Evolutionary conservation across 768 basidiomycete species (phyloP).

Genomic region (Lepiota venenata): DNA sequence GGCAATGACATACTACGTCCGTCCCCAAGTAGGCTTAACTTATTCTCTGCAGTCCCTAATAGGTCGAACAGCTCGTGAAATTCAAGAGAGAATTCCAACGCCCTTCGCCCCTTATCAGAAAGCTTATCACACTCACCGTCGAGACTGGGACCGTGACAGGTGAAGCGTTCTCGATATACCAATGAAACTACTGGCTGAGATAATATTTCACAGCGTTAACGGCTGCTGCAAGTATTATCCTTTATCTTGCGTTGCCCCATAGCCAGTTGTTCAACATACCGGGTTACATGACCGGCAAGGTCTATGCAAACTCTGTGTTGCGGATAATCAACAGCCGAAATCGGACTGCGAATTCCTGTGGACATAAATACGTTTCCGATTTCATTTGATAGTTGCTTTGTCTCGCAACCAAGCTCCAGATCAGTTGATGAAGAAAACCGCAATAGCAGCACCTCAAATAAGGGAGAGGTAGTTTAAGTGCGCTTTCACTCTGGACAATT

Average conservation of each 20-base stretch:
- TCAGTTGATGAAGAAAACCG: not conserved
- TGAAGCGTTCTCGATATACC: not conserved
- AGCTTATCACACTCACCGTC: not conserved
- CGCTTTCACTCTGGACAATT: not conserved
- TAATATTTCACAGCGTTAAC: not conserved
- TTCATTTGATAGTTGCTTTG: not conserved
- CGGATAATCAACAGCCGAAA: conserved; percentile 4
- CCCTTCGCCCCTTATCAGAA: not conserved
- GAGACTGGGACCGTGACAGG: conserved; percentile 6
- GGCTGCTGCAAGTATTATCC: not conserved
- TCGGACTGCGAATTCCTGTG: not conserved
- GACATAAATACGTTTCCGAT: conserved; percentile 2
- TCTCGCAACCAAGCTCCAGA: not conserved
- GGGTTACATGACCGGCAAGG: not conserved
- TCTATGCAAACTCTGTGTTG: not conserved
- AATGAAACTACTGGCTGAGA: not conserved
- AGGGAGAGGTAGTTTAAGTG: not conserved
- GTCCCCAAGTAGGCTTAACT: not conserved
- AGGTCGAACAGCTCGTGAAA: not conserved
- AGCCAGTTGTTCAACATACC: conserved; percentile 1
- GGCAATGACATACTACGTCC: conserved; percentile 8
- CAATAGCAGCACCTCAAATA: not conserved
- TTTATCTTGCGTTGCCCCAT: not conserved
- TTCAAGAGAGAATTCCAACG: conserved; percentile 1
- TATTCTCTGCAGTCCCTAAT: not conserved